These are phyloP conservation scores for Hygrophila difformis DNA, from an alignment of 257 asterid species.

Conservation along the genomic window DNA sequence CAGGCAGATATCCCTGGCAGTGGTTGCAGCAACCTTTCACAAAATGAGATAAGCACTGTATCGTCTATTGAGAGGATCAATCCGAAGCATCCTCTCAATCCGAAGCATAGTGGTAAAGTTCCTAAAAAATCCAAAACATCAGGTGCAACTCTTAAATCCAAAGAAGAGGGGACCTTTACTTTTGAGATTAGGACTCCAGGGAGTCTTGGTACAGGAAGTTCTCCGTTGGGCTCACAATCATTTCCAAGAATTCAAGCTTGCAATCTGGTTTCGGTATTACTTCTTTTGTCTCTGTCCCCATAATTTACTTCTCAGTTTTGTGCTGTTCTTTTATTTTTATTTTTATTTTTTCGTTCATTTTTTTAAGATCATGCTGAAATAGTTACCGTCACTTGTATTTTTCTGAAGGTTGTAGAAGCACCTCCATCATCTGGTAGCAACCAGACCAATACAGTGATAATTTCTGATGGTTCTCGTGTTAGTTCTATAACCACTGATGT, in stretches of 20 bases:
- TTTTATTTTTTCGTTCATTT: not conserved
- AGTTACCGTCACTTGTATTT: constrained; percentile 10
- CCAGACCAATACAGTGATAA: constrained; percentile 25
- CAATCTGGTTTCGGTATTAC: constrained; percentile 43
- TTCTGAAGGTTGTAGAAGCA: constrained; percentile 48
- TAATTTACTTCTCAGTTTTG: not conserved
- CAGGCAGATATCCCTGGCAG: constrained; percentile 20
- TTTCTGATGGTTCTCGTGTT: constrained; percentile 40
- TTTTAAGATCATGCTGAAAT: not conserved
- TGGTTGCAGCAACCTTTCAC: constrained; percentile 25
- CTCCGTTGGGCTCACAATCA: constrained; percentile 28
- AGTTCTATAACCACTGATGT: constrained; percentile 32
- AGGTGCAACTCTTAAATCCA: constrained; percentile 27
- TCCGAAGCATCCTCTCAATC: constrained; percentile 23
- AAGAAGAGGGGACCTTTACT: constrained; percentile 51
- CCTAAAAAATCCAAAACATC: constrained; percentile 19
- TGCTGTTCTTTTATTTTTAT: constrained; percentile 9
- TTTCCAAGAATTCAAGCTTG: constrained; percentile 36
- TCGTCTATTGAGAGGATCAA: constrained; percentile 16
- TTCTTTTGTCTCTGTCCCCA: constrained; percentile 11
- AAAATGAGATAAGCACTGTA: constrained; percentile 23
- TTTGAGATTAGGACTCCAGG: constrained; percentile 47
- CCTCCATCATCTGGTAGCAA: constrained; percentile 33
- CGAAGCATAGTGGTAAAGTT: constrained; percentile 22
- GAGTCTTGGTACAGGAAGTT: constrained; percentile 36